Percentiles rank a stretch among this genome's conserved stretches.
These are phyloP conservation scores for Pseudoturritis turrita DNA, from an alignment of 345 rosid genomes.

Conservation along the genomic window DNA sequence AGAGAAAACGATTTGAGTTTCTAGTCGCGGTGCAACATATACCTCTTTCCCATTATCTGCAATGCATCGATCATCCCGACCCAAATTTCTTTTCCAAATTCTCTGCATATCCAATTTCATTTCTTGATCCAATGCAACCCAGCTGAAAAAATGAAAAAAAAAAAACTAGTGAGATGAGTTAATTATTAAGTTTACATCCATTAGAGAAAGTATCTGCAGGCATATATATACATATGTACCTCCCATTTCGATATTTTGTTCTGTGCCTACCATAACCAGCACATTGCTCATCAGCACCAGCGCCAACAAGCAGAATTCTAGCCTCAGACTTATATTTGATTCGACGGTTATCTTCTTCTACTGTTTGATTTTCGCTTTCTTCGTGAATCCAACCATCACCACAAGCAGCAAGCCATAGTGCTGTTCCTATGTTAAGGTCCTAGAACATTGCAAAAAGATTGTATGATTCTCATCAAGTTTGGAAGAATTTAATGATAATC, in stretches of 20 bases:
- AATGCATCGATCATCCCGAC: conserved; percentile 93
- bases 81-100: conserved; percentile 95
- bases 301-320: conserved; percentile 77
- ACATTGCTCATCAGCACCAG: conserved; percentile 99
- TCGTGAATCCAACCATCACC: conserved; percentile 78
- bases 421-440: conserved; percentile 95
- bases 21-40: neutral
- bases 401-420: conserved; percentile 84
- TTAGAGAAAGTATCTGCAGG: neutral
- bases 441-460: conserved; percentile 28
- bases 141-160: conserved; percentile 38
- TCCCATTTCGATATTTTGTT: conserved; percentile 71
- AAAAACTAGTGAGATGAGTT: neutral
- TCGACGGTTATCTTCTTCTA: conserved; percentile 28
- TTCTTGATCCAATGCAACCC: conserved; percentile 78
- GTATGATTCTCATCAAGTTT: neutral
- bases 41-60: conserved; percentile 95
- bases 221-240: conserved; percentile 36
- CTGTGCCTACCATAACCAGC: conserved; percentile 97
- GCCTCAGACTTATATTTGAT: conserved; percentile 58
- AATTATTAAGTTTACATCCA: neutral
- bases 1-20: neutral
- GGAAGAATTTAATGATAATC: neutral
- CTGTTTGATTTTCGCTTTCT: conserved; percentile 21
- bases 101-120: conserved; percentile 99